Conservation (phyloP, 352 stramenopile species). For the Phytophthora fragariae region DNA sequence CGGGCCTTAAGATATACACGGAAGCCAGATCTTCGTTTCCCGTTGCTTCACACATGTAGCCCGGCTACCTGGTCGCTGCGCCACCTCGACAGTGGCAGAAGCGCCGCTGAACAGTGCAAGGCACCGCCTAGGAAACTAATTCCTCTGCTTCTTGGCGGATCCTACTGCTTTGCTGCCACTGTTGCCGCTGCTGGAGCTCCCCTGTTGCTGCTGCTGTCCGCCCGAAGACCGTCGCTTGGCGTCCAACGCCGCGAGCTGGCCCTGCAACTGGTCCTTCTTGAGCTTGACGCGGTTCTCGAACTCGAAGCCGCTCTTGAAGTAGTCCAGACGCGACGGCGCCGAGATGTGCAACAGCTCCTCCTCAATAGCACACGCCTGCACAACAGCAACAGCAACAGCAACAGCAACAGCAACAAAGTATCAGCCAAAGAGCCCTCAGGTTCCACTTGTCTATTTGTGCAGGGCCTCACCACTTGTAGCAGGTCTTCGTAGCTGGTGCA, state of each 20-base stretch:
- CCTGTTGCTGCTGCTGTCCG: slow-evolving; percentile 45
- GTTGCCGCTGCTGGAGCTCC: slow-evolving; percentile 38
- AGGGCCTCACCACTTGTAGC: slow-evolving; percentile 83
- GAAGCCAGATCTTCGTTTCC: slow-evolving; percentile 26
- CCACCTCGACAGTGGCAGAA: slow-evolving; percentile 20
- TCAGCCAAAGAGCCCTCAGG: no score
- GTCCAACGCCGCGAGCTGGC: slow-evolving; percentile 81
- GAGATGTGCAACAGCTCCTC: slow-evolving; percentile 91
- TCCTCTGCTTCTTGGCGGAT: slow-evolving; percentile 73
- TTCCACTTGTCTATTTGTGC: not conserved
- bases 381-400: not conserved
- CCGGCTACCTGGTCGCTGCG: slow-evolving; percentile 5
- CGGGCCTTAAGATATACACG: slow-evolving; percentile 31
- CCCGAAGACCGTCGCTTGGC: slow-evolving; percentile 71
- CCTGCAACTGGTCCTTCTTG: slow-evolving; percentile 91
- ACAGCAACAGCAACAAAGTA: no score
- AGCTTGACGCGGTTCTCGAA: slow-evolving; percentile 92
- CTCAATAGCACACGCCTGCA: slow-evolving; percentile 87
- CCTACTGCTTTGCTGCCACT: slow-evolving; percentile 54
- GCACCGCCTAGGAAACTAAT: slow-evolving; percentile 37
- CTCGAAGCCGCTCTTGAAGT: slow-evolving; percentile 93
- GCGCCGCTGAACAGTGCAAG: slow-evolving; percentile 19
- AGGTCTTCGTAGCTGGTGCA: slow-evolving; percentile 90
- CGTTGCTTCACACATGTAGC: slow-evolving; percentile 22
- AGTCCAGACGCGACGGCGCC: slow-evolving; percentile 86